A percentile compares a stretch with the other conserved stretches of the same genome.
phyloP scores from a whole-genome alignment of 2,329 filamentous ascomycete genomes.

The Colletotrichum australisinense region DNA sequence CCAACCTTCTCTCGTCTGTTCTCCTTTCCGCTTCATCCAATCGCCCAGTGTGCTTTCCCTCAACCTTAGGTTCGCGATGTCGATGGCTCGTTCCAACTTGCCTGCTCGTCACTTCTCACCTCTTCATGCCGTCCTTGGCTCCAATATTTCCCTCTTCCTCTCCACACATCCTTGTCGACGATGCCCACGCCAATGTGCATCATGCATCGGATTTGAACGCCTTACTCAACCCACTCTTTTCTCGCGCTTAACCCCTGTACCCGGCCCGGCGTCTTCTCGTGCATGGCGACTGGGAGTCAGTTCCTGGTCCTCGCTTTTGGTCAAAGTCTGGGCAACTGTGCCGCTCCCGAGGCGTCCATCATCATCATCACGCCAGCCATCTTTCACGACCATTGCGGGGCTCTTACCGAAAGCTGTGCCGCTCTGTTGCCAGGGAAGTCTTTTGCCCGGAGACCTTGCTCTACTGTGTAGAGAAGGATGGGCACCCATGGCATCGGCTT shows the following conservation, averaged over 20 bases:
- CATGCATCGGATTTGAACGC: not conserved
- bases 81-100: not conserved
- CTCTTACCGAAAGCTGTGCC: constrained; percentile 8
- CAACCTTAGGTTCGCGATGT: not conserved
- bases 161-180: not conserved
- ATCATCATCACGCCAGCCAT: constrained; percentile 12
- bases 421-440: constrained; percentile 11
- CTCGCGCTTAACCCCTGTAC: not conserved
- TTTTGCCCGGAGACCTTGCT: not conserved
- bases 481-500: not conserved
- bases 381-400: not conserved
- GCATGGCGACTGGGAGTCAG: constrained; percentile 12
- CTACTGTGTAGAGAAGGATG: not conserved
- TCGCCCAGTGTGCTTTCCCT: not conserved
- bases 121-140: not conserved
- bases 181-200: not conserved
- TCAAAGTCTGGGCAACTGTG: constrained; percentile 10
- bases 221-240: not conserved
- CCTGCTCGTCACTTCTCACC: not conserved
- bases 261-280: not conserved
- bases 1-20: not conserved
- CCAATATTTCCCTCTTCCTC: not conserved
- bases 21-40: not conserved
- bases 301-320: constrained; percentile 14
- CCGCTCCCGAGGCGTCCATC: constrained; percentile 15